Evolutionary conservation across 192 early-diverging fungal species (phyloP).

Genomic region (Mortierella claussenii): DNA sequence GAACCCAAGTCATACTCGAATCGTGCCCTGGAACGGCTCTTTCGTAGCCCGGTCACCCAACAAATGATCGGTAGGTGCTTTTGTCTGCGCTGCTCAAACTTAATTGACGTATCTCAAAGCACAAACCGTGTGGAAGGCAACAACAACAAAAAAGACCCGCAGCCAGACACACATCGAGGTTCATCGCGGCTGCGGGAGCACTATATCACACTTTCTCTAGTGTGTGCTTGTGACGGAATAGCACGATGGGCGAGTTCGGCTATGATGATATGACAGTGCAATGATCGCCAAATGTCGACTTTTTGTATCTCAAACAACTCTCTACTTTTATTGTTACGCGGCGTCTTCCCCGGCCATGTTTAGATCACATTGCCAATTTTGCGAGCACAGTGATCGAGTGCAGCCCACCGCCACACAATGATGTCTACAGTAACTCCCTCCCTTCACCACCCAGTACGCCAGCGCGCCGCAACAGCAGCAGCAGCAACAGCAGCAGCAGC

Average conservation of each 20-base stretch:
- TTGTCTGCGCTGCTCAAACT: not conserved
- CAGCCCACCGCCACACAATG: conserved; percentile 24
- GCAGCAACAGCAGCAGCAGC: not conserved
- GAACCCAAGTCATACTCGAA: conserved; percentile 42
- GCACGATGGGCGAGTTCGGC: not conserved
- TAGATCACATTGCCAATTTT: conserved; percentile 52
- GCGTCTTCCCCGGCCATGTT: conserved; percentile 13
- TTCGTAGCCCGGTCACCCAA: conserved; percentile 45
- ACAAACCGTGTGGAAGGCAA: not conserved
- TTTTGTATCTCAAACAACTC: not conserved
- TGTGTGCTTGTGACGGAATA: not conserved
- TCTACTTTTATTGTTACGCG: not conserved
- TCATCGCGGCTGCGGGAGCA: not conserved
- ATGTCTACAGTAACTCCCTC: conserved; percentile 30
- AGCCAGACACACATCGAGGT: not conserved
- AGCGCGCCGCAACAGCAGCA: no score
- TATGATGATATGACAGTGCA: conserved; percentile 2
- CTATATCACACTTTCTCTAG: conserved; percentile 3
- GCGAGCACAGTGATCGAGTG: conserved; percentile 52
- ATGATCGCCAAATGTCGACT: conserved; percentile 1
- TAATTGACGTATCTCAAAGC: no score
- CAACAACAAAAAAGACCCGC: not conserved
- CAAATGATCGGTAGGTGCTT: conserved; percentile 49
- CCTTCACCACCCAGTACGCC: conserved; percentile 37
- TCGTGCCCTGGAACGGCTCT: conserved; percentile 37